A percentile compares a stretch with the other conserved stretches of the same genome.
These are phyloP conservation scores for Mycena chlorophos DNA, from an alignment of 768 basidiomycete genomes.

Conservation along the genomic window DNA sequence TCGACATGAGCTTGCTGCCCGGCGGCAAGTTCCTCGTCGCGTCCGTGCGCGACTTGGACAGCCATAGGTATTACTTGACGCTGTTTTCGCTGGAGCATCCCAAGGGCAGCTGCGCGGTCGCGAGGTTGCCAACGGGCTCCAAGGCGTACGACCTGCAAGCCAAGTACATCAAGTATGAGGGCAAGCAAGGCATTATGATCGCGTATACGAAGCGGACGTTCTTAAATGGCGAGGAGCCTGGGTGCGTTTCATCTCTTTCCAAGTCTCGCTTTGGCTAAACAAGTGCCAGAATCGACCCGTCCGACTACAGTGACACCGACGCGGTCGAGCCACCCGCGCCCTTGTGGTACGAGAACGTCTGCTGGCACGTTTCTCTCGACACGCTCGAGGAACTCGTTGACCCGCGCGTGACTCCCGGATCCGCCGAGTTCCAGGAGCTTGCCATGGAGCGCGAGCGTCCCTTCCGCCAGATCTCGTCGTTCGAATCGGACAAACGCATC, in stretches of 20 bases:
- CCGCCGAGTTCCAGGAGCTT: slow-evolving; percentile 37
- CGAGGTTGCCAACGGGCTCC: slow-evolving; percentile 46
- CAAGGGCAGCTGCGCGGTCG: slow-evolving; percentile 44
- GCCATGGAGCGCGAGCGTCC: slow-evolving; percentile 38
- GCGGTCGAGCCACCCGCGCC: slow-evolving; percentile 45
- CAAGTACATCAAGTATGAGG: slow-evolving; percentile 54
- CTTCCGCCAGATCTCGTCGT: slow-evolving; percentile 40
- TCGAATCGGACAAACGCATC: slow-evolving; percentile 40
- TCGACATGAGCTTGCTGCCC: slow-evolving; percentile 58
- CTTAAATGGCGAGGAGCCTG: slow-evolving; percentile 24
- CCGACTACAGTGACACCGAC: slow-evolving; percentile 35
- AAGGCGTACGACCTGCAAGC: slow-evolving; percentile 62
- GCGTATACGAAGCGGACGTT: slow-evolving; percentile 48
- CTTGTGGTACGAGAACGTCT: slow-evolving; percentile 47
- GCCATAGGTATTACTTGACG: slow-evolving; percentile 48
- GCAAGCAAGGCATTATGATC: slow-evolving; percentile 53
- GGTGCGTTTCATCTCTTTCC: neutral
- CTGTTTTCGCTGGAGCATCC: slow-evolving; percentile 61
- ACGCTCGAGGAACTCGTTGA: slow-evolving; percentile 46
- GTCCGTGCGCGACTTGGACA: slow-evolving; percentile 49
- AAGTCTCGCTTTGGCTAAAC: neutral
- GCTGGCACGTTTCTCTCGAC: slow-evolving; percentile 41
- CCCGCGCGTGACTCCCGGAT: slow-evolving; percentile 39
- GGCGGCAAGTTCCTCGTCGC: slow-evolving; percentile 70
- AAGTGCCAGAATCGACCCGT: slow-evolving; percentile 37